A percentile compares a stretch with the other conserved stretches of the same genome.
phyloP scores from a whole-genome alignment of 768 basidiomycete species.

The Naganishia randhawae region DNA sequence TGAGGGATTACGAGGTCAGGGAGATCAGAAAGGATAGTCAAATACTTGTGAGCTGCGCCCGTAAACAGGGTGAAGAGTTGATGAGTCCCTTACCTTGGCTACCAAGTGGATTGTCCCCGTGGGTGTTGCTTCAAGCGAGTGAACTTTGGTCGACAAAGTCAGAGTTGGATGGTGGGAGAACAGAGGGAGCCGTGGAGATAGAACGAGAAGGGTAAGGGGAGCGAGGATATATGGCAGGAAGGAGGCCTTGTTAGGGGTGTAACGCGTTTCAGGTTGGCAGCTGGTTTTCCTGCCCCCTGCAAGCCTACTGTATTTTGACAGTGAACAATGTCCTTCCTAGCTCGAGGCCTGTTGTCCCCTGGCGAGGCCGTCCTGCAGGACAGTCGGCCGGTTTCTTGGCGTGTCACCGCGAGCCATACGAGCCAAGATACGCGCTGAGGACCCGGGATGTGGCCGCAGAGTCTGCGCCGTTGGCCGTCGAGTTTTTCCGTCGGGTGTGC shows the following conservation, averaged over 20 bases:
- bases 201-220: background rate
- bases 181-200: background rate
- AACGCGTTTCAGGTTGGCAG: background rate
- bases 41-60: background rate
- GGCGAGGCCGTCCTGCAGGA: too few relatives aligned
- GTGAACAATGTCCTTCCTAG: too few relatives aligned
- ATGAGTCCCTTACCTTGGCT: background rate
- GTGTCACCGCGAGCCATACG: too few relatives aligned
- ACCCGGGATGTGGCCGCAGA: background rate
- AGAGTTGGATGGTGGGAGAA: background rate
- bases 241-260: too few relatives aligned
- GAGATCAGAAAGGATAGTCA: background rate
- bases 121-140: slow-evolving; percentile 4
- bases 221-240: background rate
- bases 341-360: too few relatives aligned
- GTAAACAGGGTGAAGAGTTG: background rate
- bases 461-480: background rate
- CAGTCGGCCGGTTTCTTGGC: too few relatives aligned
- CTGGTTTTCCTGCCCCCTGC: too few relatives aligned
- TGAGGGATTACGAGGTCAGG: background rate
- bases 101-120: slow-evolving; percentile 11
- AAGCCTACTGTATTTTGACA: too few relatives aligned
- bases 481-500: slow-evolving; percentile 10
- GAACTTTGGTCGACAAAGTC: slow-evolving; percentile 24
- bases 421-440: too few relatives aligned